A percentile compares a stretch with the other conserved stretches of the same genome.
phyloP scores from a whole-genome alignment of 2,329 filamentous ascomycete genomes.

The Stachybotrys chlorohalonatus region DNA sequence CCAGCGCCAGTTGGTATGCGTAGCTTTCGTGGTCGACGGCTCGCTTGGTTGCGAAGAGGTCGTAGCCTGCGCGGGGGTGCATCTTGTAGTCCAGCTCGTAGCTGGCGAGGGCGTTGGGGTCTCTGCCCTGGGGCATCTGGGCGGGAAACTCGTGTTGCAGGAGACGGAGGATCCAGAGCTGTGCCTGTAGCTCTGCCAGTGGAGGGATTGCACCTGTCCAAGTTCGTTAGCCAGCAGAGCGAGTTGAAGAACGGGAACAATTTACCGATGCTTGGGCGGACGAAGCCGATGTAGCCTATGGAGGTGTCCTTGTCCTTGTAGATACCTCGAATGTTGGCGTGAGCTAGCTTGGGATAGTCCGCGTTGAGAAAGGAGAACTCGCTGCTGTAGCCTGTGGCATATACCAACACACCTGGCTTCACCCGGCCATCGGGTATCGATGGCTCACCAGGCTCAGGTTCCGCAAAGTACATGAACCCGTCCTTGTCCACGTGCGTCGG shows the following conservation, averaged over 20 bases:
- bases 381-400: constrained; percentile 37
- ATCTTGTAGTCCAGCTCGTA: constrained; percentile 33
- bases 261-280: constrained; percentile 32
- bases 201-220: constrained; percentile 34
- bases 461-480: constrained; percentile 26
- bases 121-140: constrained; percentile 6
- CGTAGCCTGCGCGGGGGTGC: constrained; percentile 21
- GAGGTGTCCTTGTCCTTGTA: constrained; percentile 31
- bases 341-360: constrained; percentile 32
- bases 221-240: background rate
- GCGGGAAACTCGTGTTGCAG: constrained; percentile 18
- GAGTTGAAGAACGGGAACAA: background rate
- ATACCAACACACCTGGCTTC: constrained; percentile 34
- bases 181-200: constrained; percentile 37
- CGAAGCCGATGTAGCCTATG: constrained; percentile 37
- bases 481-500: constrained; percentile 25
- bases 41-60: constrained; percentile 22
- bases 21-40: constrained; percentile 42
- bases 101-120: constrained; percentile 13
- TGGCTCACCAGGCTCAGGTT: constrained; percentile 17
- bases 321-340: constrained; percentile 43
- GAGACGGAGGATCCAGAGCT: constrained; percentile 34
- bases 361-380: constrained; percentile 29
- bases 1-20: constrained; percentile 38
- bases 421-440: constrained; percentile 15